phyloP scores from a whole-genome alignment of 805 yeast genomes.

The Candida gorgasii region DNA sequence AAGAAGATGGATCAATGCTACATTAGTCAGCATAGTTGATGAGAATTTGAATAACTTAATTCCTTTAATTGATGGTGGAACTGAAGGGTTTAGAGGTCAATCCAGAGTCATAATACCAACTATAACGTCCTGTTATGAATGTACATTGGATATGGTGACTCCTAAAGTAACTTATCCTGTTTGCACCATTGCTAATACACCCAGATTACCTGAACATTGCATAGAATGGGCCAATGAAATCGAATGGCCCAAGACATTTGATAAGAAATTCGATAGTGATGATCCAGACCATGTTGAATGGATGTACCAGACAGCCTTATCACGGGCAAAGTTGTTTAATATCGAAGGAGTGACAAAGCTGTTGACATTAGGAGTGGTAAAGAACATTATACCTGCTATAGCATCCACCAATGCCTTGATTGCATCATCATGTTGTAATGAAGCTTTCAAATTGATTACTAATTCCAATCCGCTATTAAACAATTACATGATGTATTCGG shows the following conservation, averaged over 20 bases:
- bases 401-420: slow-evolving; percentile 92
- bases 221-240: slow-evolving; percentile 84
- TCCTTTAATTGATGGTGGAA: slow-evolving; percentile 85
- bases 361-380: slow-evolving; percentile 82
- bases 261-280: slow-evolving; percentile 66
- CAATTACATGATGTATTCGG: slow-evolving; percentile 86
- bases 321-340: slow-evolving; percentile 62
- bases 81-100: slow-evolving; percentile 93
- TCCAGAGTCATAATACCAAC: slow-evolving; percentile 85
- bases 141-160: slow-evolving; percentile 76
- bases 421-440: slow-evolving; percentile 87
- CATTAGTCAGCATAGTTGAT: slow-evolving; percentile 64
- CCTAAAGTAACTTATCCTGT: slow-evolving; percentile 73
- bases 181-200: slow-evolving; percentile 92
- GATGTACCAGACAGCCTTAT: slow-evolving; percentile 55
- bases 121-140: slow-evolving; percentile 87
- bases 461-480: slow-evolving; percentile 64
- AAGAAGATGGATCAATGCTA: slow-evolving; percentile 81
- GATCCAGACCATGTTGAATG: slow-evolving; percentile 61
- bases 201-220: slow-evolving; percentile 93
- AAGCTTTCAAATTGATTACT: slow-evolving; percentile 77
- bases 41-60: slow-evolving; percentile 32
- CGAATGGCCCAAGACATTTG: slow-evolving; percentile 63
- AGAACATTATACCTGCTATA: slow-evolving; percentile 89
- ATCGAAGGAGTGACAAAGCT: slow-evolving; percentile 76